Conservation (phyloP, 495 filamentous ascomycete species). For the Aspergillus bertholletiae region DNA sequence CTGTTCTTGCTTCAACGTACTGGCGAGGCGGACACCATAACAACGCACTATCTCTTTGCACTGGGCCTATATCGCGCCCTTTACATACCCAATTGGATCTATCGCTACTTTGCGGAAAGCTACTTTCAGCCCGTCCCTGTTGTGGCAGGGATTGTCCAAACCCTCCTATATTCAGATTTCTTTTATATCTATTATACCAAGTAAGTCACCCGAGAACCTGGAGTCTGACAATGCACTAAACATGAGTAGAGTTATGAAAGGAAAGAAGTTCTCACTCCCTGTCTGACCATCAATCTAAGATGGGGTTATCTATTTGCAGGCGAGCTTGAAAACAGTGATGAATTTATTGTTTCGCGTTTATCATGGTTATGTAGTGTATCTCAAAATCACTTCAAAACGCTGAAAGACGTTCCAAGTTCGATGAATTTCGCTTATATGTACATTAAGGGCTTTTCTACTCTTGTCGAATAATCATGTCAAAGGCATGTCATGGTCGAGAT, state of each 20-base stretch:
- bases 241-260: conserved; percentile 64
- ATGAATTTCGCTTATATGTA: no score
- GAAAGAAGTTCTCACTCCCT: conserved; percentile 83
- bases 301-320: no score
- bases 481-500: no score
- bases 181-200: conserved; percentile 99
- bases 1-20: conserved; percentile 97
- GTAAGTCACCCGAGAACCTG: conserved; percentile 37
- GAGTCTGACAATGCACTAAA: conserved; percentile 16
- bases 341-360: no score
- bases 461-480: no score
- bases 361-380: no score
- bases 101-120: conserved; percentile 72
- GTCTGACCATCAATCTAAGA: conserved; percentile 47
- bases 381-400: no score
- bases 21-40: conserved; percentile 96
- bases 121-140: conserved; percentile 81
- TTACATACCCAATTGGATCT: conserved; percentile 99
- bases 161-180: conserved; percentile 94
- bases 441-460: no score
- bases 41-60: conserved; percentile 97
- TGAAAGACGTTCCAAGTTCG: no score
- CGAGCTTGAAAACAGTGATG: not conserved
- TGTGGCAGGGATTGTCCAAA: conserved; percentile 85
- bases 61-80: conserved; percentile 85